Evolutionary conservation across 495 filamentous ascomycete genomes (phyloP).

Genomic region (Trichoderma reesei): DNA sequence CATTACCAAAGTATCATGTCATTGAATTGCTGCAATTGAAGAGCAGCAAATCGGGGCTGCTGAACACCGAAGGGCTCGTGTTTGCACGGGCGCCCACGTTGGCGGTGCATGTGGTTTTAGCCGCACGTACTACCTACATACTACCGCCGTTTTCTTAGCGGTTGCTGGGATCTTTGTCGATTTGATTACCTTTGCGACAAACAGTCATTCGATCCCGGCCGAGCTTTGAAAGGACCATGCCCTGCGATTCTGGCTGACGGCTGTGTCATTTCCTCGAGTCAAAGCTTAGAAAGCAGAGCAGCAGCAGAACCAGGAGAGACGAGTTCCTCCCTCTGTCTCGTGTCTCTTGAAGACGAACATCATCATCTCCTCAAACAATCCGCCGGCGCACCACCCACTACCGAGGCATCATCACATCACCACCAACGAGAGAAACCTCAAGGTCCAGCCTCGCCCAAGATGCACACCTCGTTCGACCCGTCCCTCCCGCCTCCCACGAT

Average conservation of each 20-base stretch:
- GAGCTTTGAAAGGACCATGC: not conserved
- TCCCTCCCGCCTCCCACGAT: slow-evolving; percentile 4
- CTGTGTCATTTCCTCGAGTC: no score
- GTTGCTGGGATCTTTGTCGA: not conserved
- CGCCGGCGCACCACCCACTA: no score
- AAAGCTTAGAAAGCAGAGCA: not conserved
- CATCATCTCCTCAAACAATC: not conserved
- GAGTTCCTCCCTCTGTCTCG: not conserved
- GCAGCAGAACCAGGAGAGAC: not conserved
- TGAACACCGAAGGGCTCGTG: no score
- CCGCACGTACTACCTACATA: no score
- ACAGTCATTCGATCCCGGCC: not conserved
- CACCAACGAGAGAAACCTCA: not conserved
- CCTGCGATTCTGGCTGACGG: no score
- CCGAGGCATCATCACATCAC: not conserved
- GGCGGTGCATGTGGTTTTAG: no score
- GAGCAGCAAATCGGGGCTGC: no score
- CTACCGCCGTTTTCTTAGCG: no score
- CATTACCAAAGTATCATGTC: no score
- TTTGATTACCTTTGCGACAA: not conserved
- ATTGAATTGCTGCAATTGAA: no score
- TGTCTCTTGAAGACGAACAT: not conserved
- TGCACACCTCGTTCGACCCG: slow-evolving; percentile 10
- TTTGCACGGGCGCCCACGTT: no score
- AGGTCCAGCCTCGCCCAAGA: not conserved